A percentile compares a stretch with the other conserved stretches of the same genome.
Conservation (phyloP, 164 flowering plant genomes). For the Annona cherimola region DNA sequence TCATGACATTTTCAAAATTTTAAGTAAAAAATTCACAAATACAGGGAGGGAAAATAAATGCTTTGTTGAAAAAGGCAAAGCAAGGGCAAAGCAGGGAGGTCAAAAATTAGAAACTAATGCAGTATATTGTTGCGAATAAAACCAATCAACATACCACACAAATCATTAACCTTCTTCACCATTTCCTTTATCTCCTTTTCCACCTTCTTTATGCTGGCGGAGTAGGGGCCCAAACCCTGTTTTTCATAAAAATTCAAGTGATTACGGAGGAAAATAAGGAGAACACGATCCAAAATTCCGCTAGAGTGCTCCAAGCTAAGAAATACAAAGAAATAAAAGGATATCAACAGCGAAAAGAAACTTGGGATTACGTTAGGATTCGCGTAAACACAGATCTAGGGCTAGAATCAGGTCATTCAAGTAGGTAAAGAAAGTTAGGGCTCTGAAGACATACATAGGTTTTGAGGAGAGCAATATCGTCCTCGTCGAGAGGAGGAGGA, state of each 20-base stretch:
- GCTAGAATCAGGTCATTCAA: neutral
- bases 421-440: neutral
- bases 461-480: conserved; percentile 62
- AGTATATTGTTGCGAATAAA: neutral
- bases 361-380: too few species aligned
- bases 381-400: neutral
- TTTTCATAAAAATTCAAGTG: conserved; percentile 5
- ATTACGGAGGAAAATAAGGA: neutral
- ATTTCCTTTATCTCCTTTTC: conserved; percentile 95
- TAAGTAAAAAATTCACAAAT: too few species aligned
- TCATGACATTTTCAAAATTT: too few species aligned
- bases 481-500: conserved; percentile 91
- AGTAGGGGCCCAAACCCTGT: conserved; percentile 94
- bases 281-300: neutral
- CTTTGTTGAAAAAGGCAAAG: too few species aligned
- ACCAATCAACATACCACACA: conserved; percentile 60
- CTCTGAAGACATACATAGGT: conserved; percentile 29
- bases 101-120: too few species aligned
- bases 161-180: conserved; percentile 91
- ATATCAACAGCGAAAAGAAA: neutral
- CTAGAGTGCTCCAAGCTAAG: neutral
- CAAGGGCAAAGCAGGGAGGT: too few species aligned
- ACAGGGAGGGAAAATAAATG: too few species aligned
- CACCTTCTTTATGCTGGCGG: conserved; percentile 64
- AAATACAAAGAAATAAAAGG: neutral